A percentile compares a stretch with the other conserved stretches of the same genome.
These are phyloP conservation scores for Trichoderma reesei DNA, from an alignment of 495 filamentous ascomycete species.

Conservation along the genomic window DNA sequence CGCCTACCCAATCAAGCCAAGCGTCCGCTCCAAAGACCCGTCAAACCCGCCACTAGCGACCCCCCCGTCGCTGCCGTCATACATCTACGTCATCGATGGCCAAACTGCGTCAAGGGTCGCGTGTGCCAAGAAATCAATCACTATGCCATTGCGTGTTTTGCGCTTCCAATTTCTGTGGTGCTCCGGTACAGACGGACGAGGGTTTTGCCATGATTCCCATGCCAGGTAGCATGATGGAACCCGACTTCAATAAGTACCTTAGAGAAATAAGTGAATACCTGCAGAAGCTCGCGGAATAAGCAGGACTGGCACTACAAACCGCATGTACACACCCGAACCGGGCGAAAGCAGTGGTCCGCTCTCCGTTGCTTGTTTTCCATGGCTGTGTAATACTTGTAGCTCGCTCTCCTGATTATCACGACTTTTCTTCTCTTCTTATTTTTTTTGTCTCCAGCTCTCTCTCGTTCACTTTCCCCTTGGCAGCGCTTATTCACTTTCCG, in stretches of 20 bases:
- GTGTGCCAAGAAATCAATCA: not conserved
- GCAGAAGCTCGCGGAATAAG: no score
- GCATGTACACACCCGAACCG: not conserved
- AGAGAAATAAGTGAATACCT: no score
- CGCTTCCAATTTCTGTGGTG: not conserved
- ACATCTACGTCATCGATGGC: not conserved
- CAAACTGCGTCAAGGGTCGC: not conserved
- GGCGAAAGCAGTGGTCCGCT: not conserved
- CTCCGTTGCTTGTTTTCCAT: not conserved
- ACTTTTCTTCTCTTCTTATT: not conserved
- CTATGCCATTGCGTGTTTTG: not conserved
- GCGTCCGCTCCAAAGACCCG: not conserved
- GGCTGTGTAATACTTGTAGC: not conserved
- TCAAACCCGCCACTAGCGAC: not conserved
- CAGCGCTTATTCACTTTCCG: not conserved
- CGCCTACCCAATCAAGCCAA: not conserved
- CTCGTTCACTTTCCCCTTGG: not conserved
- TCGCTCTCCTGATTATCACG: not conserved
- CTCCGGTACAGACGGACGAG: not conserved
- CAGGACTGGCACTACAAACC: no score
- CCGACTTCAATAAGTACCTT: no score
- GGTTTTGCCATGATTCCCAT: not conserved
- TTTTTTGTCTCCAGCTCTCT: not conserved
- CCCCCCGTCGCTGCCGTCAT: not conserved
- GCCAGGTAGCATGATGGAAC: not conserved